Percentiles rank a stretch among this genome's conserved stretches.
Evolutionary conservation across 1,284 basidiomycete genomes (phyloP).

Genomic region (Vanrija sp.): DNA sequence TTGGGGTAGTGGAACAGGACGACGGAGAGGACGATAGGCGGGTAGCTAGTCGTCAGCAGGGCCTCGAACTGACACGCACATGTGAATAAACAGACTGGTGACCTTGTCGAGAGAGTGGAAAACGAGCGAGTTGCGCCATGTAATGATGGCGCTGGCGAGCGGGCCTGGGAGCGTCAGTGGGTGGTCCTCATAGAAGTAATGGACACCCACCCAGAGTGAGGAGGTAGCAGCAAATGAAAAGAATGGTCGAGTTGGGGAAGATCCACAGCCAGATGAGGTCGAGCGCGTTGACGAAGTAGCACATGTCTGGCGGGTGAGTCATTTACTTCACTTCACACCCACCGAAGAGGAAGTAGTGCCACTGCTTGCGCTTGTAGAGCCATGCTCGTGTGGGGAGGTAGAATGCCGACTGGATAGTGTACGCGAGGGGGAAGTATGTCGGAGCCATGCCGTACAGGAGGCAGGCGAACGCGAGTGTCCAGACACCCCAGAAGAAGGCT

Average conservation of each 20-base stretch:
- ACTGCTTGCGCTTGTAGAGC: constrained; percentile 76
- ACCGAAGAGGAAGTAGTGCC: constrained; percentile 93
- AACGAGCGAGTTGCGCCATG: constrained; percentile 92
- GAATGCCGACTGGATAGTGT: constrained; percentile 65
- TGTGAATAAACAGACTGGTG: constrained; percentile 83
- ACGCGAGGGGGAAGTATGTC: constrained; percentile 59
- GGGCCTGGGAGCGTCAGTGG: constrained; percentile 53
- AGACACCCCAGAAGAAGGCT: constrained; percentile 87
- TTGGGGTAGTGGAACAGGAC: constrained; percentile 11
- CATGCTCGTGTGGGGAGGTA: constrained; percentile 77
- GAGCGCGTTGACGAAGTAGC: constrained; percentile 82
- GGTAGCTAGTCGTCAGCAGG: constrained; percentile 3
- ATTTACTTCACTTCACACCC: constrained; percentile 6
- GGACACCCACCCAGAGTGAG: constrained; percentile 63
- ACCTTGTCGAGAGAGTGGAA: constrained; percentile 93
- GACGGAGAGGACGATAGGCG: neutral
- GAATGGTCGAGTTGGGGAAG: constrained; percentile 63
- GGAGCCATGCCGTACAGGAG: constrained; percentile 78
- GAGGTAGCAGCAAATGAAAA: constrained; percentile 83
- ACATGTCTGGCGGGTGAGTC: constrained; percentile 51
- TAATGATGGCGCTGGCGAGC: constrained; percentile 86
- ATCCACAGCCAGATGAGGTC: constrained; percentile 85
- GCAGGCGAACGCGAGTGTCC: constrained; percentile 75
- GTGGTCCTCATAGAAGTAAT: neutral
- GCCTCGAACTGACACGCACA: constrained; percentile 49